A percentile compares a stretch with the other conserved stretches of the same genome.
phyloP scores from a whole-genome alignment of 495 filamentous ascomycete species.

The Lepidopterella palustris region DNA sequence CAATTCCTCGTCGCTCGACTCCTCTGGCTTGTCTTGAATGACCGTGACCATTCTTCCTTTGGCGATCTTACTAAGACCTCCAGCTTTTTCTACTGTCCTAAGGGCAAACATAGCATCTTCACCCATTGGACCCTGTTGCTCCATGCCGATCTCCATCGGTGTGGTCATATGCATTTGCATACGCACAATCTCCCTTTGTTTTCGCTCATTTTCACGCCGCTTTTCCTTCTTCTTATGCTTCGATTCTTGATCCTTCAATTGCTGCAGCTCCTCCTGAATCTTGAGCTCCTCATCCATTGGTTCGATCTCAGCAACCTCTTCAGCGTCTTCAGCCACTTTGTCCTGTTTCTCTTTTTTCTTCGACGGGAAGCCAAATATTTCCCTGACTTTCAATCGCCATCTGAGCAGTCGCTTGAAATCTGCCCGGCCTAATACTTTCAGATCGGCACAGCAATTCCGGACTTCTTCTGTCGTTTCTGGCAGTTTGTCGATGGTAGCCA shows the following conservation, averaged over 20 bases:
- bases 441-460: slow-evolving; percentile 72
- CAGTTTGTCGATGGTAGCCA: slow-evolving; percentile 76
- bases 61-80: slow-evolving; percentile 60
- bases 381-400: slow-evolving; percentile 86
- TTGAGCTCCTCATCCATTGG: slow-evolving; percentile 90
- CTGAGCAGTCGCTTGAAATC: slow-evolving; percentile 89
- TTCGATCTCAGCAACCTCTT: slow-evolving; percentile 71
- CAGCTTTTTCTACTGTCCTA: slow-evolving; percentile 68
- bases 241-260: slow-evolving; percentile 68
- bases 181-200: slow-evolving; percentile 80
- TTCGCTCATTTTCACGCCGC: slow-evolving; percentile 79
- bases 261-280: slow-evolving; percentile 80
- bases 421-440: slow-evolving; percentile 86
- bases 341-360: slow-evolving; percentile 57
- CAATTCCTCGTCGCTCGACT: slow-evolving; percentile 53
- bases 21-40: slow-evolving; percentile 42
- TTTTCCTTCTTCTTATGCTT: slow-evolving; percentile 71
- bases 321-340: slow-evolving; percentile 46
- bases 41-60: slow-evolving; percentile 69
- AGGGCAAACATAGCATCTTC: slow-evolving; percentile 77
- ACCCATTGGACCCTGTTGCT: slow-evolving; percentile 71
- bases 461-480: slow-evolving; percentile 94
- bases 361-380: slow-evolving; percentile 78
- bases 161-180: slow-evolving; percentile 97
- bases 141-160: slow-evolving; percentile 91